Evolutionary conservation across 2,329 filamentous ascomycete species (phyloP).

Genomic region (Alternaria rosae): DNA sequence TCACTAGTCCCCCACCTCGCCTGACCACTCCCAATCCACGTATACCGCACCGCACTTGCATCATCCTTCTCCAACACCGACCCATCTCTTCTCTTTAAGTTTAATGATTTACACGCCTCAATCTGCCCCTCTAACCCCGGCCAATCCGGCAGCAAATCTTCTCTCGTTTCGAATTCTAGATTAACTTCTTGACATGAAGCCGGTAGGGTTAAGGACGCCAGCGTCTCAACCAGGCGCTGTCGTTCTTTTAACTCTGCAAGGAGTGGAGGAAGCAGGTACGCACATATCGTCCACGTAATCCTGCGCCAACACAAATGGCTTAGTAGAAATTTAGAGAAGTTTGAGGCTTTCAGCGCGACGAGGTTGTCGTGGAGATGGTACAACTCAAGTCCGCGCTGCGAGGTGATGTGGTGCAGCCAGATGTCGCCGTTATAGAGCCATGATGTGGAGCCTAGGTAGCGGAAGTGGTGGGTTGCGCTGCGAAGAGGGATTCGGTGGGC

Average conservation of each 20-base stretch:
- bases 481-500: conserved; percentile 46
- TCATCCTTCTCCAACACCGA: conserved; percentile 19
- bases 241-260: conserved; percentile 13
- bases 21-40: conserved; percentile 23
- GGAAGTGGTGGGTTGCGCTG: conserved; percentile 37
- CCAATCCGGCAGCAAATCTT: conserved; percentile 14
- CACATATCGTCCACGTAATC: conserved; percentile 33
- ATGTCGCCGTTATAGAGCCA: conserved; percentile 18
- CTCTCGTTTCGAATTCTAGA: conserved; percentile 31
- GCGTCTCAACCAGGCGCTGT: conserved; percentile 2
- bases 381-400: conserved; percentile 26
- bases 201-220: conserved; percentile 19
- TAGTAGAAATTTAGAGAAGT: conserved; percentile 19
- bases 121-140: conserved; percentile 11
- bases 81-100: conserved; percentile 14
- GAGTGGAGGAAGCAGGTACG: conserved; percentile 15
- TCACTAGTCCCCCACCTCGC: conserved; percentile 15
- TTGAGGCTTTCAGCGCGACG: background rate
- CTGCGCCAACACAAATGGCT: conserved; percentile 32
- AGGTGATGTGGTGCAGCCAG: conserved; percentile 29
- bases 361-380: conserved; percentile 34
- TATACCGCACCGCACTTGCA: conserved; percentile 17
- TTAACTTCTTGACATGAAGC: conserved; percentile 33
- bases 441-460: conserved; percentile 9
- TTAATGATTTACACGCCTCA: conserved; percentile 10